Evolutionary conservation across 495 filamentous ascomycete species (phyloP).

Genomic region (Aspergillus bridgeri): DNA sequence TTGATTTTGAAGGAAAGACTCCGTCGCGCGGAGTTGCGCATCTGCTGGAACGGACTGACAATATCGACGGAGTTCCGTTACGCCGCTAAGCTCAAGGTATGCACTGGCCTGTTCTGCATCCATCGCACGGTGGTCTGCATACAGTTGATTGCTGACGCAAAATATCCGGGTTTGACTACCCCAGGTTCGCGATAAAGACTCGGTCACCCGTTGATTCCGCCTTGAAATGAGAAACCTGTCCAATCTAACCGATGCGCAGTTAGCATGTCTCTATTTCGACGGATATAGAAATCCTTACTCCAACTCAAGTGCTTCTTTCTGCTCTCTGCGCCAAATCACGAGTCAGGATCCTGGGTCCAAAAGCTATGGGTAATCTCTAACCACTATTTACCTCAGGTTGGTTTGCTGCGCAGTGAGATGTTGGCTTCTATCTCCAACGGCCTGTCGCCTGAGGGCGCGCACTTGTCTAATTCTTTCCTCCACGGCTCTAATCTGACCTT

Average conservation of each 20-base stretch:
- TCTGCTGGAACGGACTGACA: slow-evolving; percentile 31
- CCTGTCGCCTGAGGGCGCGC: slow-evolving; percentile 1
- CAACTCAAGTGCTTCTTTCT: slow-evolving; percentile 7
- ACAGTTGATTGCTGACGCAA: slow-evolving; percentile 35
- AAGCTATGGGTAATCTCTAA: not conserved
- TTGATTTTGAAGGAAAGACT: slow-evolving; percentile 17
- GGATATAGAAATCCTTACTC: slow-evolving; percentile 11
- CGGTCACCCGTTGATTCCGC: slow-evolving; percentile 14
- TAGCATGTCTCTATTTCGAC: not conserved
- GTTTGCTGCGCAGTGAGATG: slow-evolving; percentile 6
- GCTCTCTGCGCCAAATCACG: slow-evolving; percentile 5
- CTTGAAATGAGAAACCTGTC: slow-evolving; percentile 12
- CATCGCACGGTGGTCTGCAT: slow-evolving; percentile 14
- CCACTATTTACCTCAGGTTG: slow-evolving; percentile 3
- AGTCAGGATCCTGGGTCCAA: not conserved
- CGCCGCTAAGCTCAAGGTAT: slow-evolving; percentile 28
- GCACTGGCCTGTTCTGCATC: slow-evolving; percentile 2
- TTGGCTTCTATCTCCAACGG: slow-evolving; percentile 4
- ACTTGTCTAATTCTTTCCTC: not conserved
- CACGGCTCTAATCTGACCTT: not conserved
- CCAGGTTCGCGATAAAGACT: not conserved
- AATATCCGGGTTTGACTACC: slow-evolving; percentile 18
- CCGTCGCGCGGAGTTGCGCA: slow-evolving; percentile 18
- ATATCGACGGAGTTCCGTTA: slow-evolving; percentile 26
- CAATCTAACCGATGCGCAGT: slow-evolving; percentile 7